Conservation (phyloP, 2,329 filamentous ascomycete species). For the Berkeleyomyces basicola region DNA sequence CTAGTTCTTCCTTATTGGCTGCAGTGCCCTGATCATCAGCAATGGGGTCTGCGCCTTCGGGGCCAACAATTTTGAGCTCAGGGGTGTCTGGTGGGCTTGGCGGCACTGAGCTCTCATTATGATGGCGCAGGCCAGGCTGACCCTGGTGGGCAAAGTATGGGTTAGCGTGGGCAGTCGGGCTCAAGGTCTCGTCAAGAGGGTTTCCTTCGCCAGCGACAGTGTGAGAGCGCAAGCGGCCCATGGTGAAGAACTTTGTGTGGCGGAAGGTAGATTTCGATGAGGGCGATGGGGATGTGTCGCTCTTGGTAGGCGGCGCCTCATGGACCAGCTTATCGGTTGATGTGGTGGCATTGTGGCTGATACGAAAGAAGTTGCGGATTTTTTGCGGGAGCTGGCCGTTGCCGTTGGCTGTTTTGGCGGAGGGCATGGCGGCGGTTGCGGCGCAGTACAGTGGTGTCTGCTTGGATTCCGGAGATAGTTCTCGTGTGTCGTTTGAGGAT, state of each 20-base stretch:
- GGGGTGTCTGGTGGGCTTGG: slow-evolving; percentile 87
- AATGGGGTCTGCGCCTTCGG: slow-evolving; percentile 31
- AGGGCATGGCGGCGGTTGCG: slow-evolving; percentile 27
- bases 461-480: background rate
- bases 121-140: slow-evolving; percentile 79
- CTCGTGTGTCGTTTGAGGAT: slow-evolving; percentile 5
- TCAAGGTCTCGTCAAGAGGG: slow-evolving; percentile 70
- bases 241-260: slow-evolving; percentile 77
- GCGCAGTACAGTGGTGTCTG: background rate
- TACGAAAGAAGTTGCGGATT: slow-evolving; percentile 55
- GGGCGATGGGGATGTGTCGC: slow-evolving; percentile 16
- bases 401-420: slow-evolving; percentile 36
- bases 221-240: slow-evolving; percentile 72
- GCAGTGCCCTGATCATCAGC: slow-evolving; percentile 48
- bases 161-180: slow-evolving; percentile 86
- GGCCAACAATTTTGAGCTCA: slow-evolving; percentile 54
- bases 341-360: slow-evolving; percentile 26
- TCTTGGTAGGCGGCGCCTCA: slow-evolving; percentile 10
- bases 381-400: slow-evolving; percentile 49
- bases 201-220: slow-evolving; percentile 91
- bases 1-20: slow-evolving; percentile 83
- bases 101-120: slow-evolving; percentile 84
- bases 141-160: slow-evolving; percentile 97
- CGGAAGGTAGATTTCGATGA: slow-evolving; percentile 48
- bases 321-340: slow-evolving; percentile 12